Conservation (phyloP, 1,284 basidiomycete genomes). For the Marasmius fiardii region DNA sequence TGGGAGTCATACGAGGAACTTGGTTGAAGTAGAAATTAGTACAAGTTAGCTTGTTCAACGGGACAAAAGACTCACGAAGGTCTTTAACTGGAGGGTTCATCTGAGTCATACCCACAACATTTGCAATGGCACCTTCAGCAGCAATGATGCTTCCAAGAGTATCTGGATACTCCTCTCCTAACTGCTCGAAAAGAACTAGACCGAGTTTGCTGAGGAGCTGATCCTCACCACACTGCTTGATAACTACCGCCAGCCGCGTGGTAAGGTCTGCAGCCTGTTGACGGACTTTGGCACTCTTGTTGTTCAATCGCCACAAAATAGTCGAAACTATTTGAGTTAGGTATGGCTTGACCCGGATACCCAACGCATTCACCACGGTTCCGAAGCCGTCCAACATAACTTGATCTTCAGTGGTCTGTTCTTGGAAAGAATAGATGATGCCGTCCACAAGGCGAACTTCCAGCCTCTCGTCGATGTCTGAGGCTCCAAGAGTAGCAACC, state of each 20-base stretch:
- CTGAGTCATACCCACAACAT: slow-evolving; percentile 99
- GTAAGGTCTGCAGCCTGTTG: slow-evolving; percentile 99
- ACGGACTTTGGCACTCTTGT: slow-evolving; percentile 98
- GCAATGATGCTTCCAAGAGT: slow-evolving; percentile 98
- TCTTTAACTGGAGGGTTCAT: slow-evolving; percentile 99
- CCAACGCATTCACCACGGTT: slow-evolving; percentile 94
- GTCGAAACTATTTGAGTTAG: slow-evolving; percentile 99
- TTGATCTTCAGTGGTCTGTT: slow-evolving; percentile 97
- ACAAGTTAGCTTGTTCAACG: slow-evolving; percentile 6
- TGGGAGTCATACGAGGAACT: slow-evolving; percentile 99
- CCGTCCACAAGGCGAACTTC: slow-evolving; percentile 96
- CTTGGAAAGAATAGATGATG: slow-evolving; percentile 99
- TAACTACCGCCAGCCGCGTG: slow-evolving; percentile 91
- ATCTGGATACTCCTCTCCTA: slow-evolving; percentile 99
- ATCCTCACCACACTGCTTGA: slow-evolving; percentile 99
- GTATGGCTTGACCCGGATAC: slow-evolving; percentile 98
- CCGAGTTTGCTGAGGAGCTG: slow-evolving; percentile 95
- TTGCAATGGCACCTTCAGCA: slow-evolving; percentile 97
- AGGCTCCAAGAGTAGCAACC: slow-evolving; percentile 86
- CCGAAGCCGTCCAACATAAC: slow-evolving; percentile 99
- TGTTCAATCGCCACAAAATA: slow-evolving; percentile 97
- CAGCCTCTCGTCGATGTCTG: slow-evolving; percentile 94
- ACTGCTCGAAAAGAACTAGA: slow-evolving; percentile 95
- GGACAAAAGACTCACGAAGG: slow-evolving; percentile 62
- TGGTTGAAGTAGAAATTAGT: slow-evolving; percentile 16